Evolutionary conservation across 805 yeast genomes (phyloP).

Genomic region (Pichia pseudocactophila): DNA sequence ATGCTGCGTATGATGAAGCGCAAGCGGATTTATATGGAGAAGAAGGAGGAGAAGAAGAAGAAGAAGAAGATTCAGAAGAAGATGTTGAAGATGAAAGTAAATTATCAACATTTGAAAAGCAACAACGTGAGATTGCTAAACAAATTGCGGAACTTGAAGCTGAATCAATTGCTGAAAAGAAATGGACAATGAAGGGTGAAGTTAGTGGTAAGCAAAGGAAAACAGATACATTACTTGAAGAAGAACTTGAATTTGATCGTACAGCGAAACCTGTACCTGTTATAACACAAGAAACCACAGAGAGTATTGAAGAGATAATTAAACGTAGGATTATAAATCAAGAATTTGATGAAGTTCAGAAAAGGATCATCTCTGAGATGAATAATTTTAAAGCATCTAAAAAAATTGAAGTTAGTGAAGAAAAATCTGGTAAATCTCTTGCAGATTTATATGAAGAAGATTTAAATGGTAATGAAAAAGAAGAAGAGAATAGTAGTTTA

Average conservation of each 20-base stretch:
- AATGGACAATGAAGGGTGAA: constrained; percentile 94
- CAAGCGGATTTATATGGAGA: constrained; percentile 54
- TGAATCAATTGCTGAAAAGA: constrained; percentile 83
- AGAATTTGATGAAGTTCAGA: constrained; percentile 79
- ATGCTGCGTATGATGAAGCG: constrained; percentile 50
- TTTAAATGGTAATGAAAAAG: constrained; percentile 32
- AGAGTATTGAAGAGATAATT: constrained; percentile 79
- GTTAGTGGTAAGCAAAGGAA: constrained; percentile 76
- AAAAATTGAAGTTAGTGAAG: constrained; percentile 64
- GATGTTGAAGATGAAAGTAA: constrained; percentile 31
- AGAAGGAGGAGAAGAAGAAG: constrained; percentile 25
- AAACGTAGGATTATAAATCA: constrained; percentile 66
- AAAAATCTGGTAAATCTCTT: constrained; percentile 76
- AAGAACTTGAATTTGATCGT: constrained; percentile 82
- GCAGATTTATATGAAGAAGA: constrained; percentile 92
- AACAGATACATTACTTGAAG: constrained; percentile 71
- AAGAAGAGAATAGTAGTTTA: constrained; percentile 48
- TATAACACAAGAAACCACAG: constrained; percentile 82
- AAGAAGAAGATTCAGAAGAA: constrained; percentile 9
- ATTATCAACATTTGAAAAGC: constrained; percentile 73
- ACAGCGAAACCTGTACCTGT: constrained; percentile 95
- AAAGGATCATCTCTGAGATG: constrained; percentile 58
- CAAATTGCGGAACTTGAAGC: constrained; percentile 76
- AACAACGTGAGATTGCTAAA: constrained; percentile 63
- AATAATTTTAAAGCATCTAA: constrained; percentile 49